Evolutionary conservation across 305 asterid species (phyloP), one percentile per base, ranked within the genome.

Genomic region (Petunia hybrid): DNA sequence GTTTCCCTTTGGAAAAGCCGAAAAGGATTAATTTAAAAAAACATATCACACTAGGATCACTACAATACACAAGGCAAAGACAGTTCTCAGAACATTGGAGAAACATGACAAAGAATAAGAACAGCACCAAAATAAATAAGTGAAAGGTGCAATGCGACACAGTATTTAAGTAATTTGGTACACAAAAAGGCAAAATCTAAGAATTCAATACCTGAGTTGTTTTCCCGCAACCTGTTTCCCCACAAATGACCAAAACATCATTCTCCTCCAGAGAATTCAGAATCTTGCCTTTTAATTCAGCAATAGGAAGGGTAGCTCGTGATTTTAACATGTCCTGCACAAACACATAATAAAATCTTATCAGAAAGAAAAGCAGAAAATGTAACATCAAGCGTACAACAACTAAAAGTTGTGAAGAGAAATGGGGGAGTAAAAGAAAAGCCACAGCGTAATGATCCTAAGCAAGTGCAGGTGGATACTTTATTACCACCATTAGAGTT

Each of bases 171-270:
- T 74, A 38, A 74, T 53, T 74, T 53, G 79, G 79, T 36, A 53
- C 63, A 74, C 5, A 53, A 13, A 53, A 74, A 53, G 51, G 48
- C n/a, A 55, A 67, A 71, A 36, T 45, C 40, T 80, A 80, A n/a
- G 36, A 76, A 80, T 80, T 55, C 80, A 83, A 82, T 78, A 95
- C 99, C 99, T 95, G 99, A 81, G 99, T 95, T 81, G 98, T 95
- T 90, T 95, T 95, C 77, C 99, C 99, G 79, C 98, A 95, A 76
- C 99, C 99, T 46, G 99, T 95, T 91, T 95, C 99, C 63, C 99
- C 99, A 85, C 92, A 94, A 84, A 95, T 89, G 80, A 95, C 98
- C 87, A 94, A 87, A 81, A 92, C 98, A 83, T 89, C 87, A 81
- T 89, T 95, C 85, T 89, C 90, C 85, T 89, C 93, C 56, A 95